Conservation (phyloP, 1,284 basidiomycete genomes). For the Hymenochaete sp. region DNA sequence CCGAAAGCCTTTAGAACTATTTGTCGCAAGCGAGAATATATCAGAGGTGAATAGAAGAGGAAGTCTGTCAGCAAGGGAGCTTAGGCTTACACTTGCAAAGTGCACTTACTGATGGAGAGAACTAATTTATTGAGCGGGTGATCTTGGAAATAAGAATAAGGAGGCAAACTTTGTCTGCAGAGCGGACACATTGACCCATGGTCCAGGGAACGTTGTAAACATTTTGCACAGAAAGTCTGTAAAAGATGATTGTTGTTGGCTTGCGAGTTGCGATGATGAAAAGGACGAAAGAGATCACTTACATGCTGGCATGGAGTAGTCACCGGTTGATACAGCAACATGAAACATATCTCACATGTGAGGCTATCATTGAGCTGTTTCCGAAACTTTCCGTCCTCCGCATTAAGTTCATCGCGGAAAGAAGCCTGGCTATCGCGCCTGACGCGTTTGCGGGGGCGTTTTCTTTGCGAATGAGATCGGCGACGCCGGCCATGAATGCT, state of each 20-base stretch:
- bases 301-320: constrained; percentile 94
- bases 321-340: constrained; percentile 75
- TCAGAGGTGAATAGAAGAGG: no score
- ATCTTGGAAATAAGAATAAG: constrained; percentile 74
- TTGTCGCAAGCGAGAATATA: no score
- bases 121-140: constrained; percentile 64
- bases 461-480: no score
- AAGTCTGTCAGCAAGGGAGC: neutral
- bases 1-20: constrained; percentile 65
- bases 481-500: no score
- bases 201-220: constrained; percentile 83
- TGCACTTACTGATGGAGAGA: constrained; percentile 55
- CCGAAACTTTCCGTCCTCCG: constrained; percentile 40
- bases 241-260: neutral
- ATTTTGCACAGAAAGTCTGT: constrained; percentile 85
- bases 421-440: no score
- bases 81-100: constrained; percentile 18
- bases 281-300: constrained; percentile 26
- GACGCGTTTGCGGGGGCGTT: no score
- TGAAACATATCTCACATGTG: constrained; percentile 87
- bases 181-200: constrained; percentile 78
- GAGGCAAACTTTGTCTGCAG: constrained; percentile 72
- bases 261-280: constrained; percentile 8
- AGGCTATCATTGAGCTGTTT: constrained; percentile 70
- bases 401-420: constrained; percentile 7